These are phyloP conservation scores for Aspergillus quadricinctus DNA, from an alignment of 2,329 filamentous ascomycete genomes.

Conservation along the genomic window DNA sequence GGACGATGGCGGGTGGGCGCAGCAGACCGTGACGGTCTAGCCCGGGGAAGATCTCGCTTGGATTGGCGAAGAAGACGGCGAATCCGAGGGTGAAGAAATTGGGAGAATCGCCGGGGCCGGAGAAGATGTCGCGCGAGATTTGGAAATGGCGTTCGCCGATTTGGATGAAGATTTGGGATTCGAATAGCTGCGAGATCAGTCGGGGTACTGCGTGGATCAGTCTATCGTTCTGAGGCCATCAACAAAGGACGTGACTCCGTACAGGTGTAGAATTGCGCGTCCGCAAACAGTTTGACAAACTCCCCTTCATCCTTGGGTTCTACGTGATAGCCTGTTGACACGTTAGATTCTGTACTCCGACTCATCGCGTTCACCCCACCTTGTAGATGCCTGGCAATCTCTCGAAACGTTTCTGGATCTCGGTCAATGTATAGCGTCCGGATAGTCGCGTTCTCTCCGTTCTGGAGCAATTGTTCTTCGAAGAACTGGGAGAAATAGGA, in stretches of 20 bases:
- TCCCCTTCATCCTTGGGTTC: conserved; percentile 75
- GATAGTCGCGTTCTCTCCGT: conserved; percentile 55
- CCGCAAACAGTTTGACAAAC: conserved; percentile 88
- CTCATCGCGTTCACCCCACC: conserved; percentile 35
- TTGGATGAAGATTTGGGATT: conserved; percentile 85
- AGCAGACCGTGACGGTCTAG: conserved; percentile 73
- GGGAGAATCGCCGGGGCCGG: conserved; percentile 78
- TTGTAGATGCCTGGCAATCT: conserved; percentile 87
- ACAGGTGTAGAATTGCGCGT: conserved; percentile 92
- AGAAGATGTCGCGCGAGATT: conserved; percentile 84
- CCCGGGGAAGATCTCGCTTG: conserved; percentile 78
- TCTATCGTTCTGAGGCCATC: background rate
- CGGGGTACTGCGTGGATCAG: conserved; percentile 64
- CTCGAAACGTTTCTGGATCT: conserved; percentile 80
- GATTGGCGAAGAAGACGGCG: conserved; percentile 77
- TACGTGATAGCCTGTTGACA: conserved; percentile 69
- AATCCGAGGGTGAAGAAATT: conserved; percentile 96
- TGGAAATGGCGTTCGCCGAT: conserved; percentile 85
- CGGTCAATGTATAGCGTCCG: conserved; percentile 92
- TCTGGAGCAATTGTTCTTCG: conserved; percentile 68
- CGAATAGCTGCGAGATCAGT: conserved; percentile 84
- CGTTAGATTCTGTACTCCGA: conserved; percentile 1
- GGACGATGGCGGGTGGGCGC: conserved; percentile 79
- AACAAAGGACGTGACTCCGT: conserved; percentile 28
- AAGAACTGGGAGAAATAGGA: conserved; percentile 98